Evolutionary conservation across 495 filamentous ascomycete genomes (phyloP).

Genomic region (Oidiodendron maius): DNA sequence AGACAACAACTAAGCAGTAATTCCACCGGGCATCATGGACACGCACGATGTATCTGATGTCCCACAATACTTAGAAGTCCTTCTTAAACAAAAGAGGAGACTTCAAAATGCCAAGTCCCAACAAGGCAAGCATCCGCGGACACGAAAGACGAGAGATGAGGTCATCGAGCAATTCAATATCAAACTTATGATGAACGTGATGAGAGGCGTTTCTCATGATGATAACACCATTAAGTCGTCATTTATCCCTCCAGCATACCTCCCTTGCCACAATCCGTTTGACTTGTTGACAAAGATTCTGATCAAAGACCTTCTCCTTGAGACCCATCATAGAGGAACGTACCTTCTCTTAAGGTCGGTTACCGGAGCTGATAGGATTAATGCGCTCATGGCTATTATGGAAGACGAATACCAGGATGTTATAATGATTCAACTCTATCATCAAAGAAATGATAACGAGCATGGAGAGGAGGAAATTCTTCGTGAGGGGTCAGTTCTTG

Average conservation of each 20-base stretch:
- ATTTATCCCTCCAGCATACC: background rate
- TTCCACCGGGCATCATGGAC: no score
- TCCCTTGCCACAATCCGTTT: background rate
- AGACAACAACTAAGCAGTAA: no score
- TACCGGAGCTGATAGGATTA: conserved; percentile 7
- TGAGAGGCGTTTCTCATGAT: background rate
- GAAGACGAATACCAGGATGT: conserved; percentile 8
- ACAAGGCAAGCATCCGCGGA: background rate
- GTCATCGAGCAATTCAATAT: background rate
- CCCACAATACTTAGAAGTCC: background rate
- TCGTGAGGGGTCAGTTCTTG: background rate
- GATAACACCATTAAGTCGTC: background rate
- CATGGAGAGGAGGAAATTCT: background rate
- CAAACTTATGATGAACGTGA: background rate
- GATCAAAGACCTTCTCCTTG: background rate
- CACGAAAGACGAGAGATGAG: background rate
- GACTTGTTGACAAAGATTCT: background rate
- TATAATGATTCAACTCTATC: conserved; percentile 5
- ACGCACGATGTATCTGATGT: background rate
- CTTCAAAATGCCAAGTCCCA: background rate
- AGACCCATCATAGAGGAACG: background rate
- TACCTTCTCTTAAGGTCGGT: background rate
- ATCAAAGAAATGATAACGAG: conserved; percentile 5
- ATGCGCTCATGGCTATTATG: conserved; percentile 9
- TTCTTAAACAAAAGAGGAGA: background rate